Base-by-base conservation (phyloP, 1,284 basidiomycete genomes). In the Prillingera fragicola region DNA sequence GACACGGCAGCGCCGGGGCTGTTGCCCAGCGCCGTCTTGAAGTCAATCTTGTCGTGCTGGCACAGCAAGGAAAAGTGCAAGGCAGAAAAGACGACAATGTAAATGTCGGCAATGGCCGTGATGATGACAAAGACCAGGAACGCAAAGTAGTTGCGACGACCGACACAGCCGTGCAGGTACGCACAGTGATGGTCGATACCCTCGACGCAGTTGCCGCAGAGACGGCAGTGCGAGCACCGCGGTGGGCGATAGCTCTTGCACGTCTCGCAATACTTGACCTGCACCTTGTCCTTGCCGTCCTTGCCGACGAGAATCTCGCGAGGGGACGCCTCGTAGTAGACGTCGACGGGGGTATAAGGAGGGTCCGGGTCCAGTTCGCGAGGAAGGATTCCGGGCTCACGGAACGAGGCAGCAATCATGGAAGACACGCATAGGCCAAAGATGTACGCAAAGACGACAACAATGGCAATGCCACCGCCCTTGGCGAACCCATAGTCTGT, bases 171-270 rank as follows among this genome's bases (percentile, higher is more conserved):
- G 69, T 94, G 92, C 25, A 95, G 81, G 82, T 90, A 95, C 55
- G 90, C 86, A 57, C 91, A 95, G 69, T 94, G 88, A 63, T 92
- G 88, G 63, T 92, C 67, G 50, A 72, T 71, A 3, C 83, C 84
- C 56, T 94, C 90, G 18, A 94, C 86, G 62, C 91, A 95, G 64
- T 95, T 94, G 57, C 92, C 87, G 67, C 90, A 95, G 79, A 94
- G 80, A 65, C 89, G 86, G 67, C 90, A 95, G 70, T 95, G 90
- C 63, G 86, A 91, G 27, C 87, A 85, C 46, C 90, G 75, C 7
- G 91, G 90, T 13, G 90, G 87, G 24, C 91, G 80, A 66, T 95
- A 94, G 4, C 80, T 87, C 60, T 80, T 80, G 70, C 90, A 95
- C 13, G 89, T 94, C 33, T 83, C 79, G 67, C 91, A 95, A 59